A percentile compares a stretch with the other conserved stretches of the same genome.
Conservation (phyloP, 225 moss, liverwort and hornwort genomes). For the Asterella californica region DNA sequence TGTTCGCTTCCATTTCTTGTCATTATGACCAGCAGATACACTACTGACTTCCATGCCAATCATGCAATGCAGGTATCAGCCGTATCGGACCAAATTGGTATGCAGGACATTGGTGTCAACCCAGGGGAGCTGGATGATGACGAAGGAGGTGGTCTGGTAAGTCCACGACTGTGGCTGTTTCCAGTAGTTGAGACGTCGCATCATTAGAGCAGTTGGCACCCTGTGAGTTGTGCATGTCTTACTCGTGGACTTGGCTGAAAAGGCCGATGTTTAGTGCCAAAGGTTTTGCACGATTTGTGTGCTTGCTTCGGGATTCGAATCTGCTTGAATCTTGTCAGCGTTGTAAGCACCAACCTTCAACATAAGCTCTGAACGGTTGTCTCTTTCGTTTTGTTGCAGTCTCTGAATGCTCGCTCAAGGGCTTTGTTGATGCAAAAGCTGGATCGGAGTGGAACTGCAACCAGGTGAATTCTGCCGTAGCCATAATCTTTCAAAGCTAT, state of each 20-base stretch:
- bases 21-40: neutral
- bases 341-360: neutral
- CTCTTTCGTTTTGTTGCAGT: constrained; percentile 48
- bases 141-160: constrained; percentile 92
- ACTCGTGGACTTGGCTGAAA: neutral
- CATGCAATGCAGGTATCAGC: constrained; percentile 76
- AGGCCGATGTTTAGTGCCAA: no score
- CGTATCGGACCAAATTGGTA: constrained; percentile 97
- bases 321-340: neutral
- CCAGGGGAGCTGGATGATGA: constrained; percentile 99
- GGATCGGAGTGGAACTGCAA: constrained; percentile 83
- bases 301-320: no score
- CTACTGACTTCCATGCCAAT: neutral
- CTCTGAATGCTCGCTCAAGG: constrained; percentile 95
- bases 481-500: neutral
- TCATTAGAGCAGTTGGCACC: neutral
- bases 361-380: neutral
- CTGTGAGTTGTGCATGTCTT: neutral
- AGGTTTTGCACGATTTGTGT: no score
- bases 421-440: constrained; percentile 98
- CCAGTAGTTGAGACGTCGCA: neutral
- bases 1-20: neutral
- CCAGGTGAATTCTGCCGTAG: neutral
- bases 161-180: neutral
- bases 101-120: constrained; percentile 99